Percentiles rank a stretch among this genome's conserved stretches.
Evolutionary conservation across 139 green algal genomes (phyloP).

Genomic region (Marvania coccoides): DNA sequence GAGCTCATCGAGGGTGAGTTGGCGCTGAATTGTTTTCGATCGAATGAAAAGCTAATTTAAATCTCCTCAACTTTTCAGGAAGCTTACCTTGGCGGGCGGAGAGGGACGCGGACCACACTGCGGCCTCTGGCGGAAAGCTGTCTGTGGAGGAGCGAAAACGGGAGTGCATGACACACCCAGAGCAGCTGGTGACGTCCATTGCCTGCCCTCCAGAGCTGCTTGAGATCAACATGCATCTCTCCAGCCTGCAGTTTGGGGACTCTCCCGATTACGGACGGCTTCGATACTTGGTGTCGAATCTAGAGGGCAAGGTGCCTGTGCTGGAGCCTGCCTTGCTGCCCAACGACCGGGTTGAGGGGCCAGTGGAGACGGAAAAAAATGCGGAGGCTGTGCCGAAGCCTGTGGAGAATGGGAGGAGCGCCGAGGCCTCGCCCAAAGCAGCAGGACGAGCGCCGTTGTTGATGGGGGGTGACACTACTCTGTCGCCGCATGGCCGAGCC

Average conservation of each 20-base stretch:
- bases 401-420: too few relatives aligned
- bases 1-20: conserved; percentile 56
- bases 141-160: conserved; percentile 7
- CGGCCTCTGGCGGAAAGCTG: neutral
- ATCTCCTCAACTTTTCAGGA: neutral
- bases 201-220: conserved; percentile 11
- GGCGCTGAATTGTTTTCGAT: neutral
- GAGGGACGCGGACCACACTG: neutral
- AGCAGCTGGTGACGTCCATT: conserved; percentile 3
- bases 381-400: too few relatives aligned
- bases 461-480: too few relatives aligned
- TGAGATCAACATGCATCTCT: conserved; percentile 8
- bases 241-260: conserved; percentile 11
- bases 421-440: too few relatives aligned
- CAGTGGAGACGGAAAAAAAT: too few relatives aligned
- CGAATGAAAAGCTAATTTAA: neutral
- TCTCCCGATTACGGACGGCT: neutral
- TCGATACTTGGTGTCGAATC: neutral
- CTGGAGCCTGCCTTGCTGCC: too few relatives aligned
- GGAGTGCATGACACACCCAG: conserved; percentile 10
- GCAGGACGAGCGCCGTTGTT: too few relatives aligned
- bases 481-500: too few relatives aligned
- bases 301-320: too few relatives aligned
- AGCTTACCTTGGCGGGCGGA: conserved; percentile 15
- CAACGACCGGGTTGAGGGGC: too few relatives aligned